Conservation (phyloP, 371 early-diverging fungal genomes). For the Haplosporangium sp. region DNA sequence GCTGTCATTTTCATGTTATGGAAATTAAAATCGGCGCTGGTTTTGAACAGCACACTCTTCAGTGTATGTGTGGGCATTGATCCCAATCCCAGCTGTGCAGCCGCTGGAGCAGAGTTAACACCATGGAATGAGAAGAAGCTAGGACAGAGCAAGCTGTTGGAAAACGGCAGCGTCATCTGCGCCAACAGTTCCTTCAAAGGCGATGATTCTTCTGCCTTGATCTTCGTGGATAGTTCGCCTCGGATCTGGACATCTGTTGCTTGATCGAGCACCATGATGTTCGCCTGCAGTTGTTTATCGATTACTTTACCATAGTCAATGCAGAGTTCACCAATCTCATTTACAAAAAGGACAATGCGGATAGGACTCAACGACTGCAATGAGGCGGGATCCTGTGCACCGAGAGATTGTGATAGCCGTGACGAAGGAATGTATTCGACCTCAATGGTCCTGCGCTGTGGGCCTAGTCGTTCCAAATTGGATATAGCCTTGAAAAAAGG, state of each 20-base stretch:
- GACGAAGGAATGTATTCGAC: conserved; percentile 38
- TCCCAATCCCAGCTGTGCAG: conserved; percentile 32
- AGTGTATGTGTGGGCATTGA: conserved; percentile 27
- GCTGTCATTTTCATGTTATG: conserved; percentile 27
- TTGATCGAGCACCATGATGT: conserved; percentile 52
- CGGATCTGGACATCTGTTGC: conserved; percentile 45
- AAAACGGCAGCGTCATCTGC: conserved; percentile 13
- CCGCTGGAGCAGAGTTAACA: conserved; percentile 7
- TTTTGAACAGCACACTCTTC: conserved; percentile 30
- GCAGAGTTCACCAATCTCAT: conserved; percentile 24
- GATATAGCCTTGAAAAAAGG: conserved; percentile 45
- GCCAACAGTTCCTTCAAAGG: conserved; percentile 12
- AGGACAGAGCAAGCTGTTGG: conserved; percentile 27
- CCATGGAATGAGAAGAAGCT: conserved; percentile 33
- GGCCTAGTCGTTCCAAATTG: conserved; percentile 11
- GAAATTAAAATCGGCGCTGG: conserved; percentile 31
- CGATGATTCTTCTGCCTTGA: conserved; percentile 6
- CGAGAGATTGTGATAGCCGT: neutral
- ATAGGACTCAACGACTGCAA: neutral
- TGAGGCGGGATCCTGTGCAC: neutral
- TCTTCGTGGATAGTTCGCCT: conserved; percentile 18
- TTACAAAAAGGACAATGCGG: conserved; percentile 19
- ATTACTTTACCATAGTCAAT: conserved; percentile 12
- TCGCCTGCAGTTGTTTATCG: conserved; percentile 9
- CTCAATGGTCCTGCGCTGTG: conserved; percentile 34